Evolutionary conservation across 306 rosid genomes (phyloP).

Genomic region (Cucurbita pepo): DNA sequence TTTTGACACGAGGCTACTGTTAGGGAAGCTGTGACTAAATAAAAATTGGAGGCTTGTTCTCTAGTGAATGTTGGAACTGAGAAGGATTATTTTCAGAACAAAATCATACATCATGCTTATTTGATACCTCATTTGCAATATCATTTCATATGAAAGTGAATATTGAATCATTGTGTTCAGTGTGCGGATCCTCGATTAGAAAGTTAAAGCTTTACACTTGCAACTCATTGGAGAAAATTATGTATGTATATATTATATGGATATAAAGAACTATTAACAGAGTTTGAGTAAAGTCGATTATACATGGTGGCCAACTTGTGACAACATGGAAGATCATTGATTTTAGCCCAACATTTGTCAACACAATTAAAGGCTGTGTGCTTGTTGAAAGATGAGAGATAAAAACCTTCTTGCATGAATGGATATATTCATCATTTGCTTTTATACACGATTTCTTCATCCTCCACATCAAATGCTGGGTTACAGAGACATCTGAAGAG

Average conservation of each 20-base stretch:
- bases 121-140: background rate
- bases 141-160: background rate
- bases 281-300: background rate
- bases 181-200: background rate
- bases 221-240: background rate
- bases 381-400: background rate
- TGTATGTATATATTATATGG: background rate
- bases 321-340: background rate
- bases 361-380: background rate
- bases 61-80: background rate
- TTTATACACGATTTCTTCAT: slow-evolving; percentile 75
- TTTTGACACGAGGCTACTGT: background rate
- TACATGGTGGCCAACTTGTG: background rate
- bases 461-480: slow-evolving; percentile 96
- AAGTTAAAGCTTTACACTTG: background rate
- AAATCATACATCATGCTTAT: background rate
- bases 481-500: slow-evolving; percentile 94
- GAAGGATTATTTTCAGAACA: background rate
- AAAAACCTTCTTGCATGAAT: background rate
- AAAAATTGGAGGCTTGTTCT: background rate
- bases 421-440: slow-evolving; percentile 28
- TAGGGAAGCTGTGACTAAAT: background rate
- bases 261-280: background rate
- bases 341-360: background rate
- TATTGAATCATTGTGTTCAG: background rate